Conservation (phyloP, 768 basidiomycete genomes). For the Leccinum arenicola region DNA sequence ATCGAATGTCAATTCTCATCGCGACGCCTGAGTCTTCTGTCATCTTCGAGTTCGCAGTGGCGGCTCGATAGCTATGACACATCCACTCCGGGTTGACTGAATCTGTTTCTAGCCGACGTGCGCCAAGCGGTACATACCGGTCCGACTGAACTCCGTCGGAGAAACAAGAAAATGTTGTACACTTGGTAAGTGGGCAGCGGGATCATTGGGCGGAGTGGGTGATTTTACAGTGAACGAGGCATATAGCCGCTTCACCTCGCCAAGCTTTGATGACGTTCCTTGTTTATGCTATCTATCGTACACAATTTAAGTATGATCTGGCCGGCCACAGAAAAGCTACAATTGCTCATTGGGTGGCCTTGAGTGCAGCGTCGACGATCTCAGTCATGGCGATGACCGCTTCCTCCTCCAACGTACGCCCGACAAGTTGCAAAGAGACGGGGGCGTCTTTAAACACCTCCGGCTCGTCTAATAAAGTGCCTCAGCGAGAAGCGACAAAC, state of each 20-base stretch:
- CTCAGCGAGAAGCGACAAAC: background rate
- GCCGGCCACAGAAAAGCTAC: background rate
- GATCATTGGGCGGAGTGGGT: no score
- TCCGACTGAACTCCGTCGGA: no score
- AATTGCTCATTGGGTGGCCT: conserved; percentile 10
- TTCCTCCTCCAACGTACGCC: conserved; percentile 72
- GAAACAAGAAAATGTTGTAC: no score
- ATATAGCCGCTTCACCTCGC: background rate
- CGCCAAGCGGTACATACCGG: no score
- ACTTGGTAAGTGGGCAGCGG: no score
- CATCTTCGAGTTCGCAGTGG: no score
- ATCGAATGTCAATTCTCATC: no score
- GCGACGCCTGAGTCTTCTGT: no score
- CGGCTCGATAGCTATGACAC: no score
- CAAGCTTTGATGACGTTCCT: conserved; percentile 23
- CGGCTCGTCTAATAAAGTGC: conserved; percentile 49
- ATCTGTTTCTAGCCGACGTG: no score
- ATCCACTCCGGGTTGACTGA: no score
- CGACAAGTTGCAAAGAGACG: conserved; percentile 63
- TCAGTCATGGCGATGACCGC: conserved; percentile 68
- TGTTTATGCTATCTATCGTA: background rate
- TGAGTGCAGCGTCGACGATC: conserved; percentile 56
- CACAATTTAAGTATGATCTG: background rate
- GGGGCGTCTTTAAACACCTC: conserved; percentile 55
- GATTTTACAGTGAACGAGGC: no score